Percentiles rank a stretch among this genome's conserved stretches.
Conservation (phyloP, 2,329 filamentous ascomycete species). For the Colletotrichum coccodes region DNA sequence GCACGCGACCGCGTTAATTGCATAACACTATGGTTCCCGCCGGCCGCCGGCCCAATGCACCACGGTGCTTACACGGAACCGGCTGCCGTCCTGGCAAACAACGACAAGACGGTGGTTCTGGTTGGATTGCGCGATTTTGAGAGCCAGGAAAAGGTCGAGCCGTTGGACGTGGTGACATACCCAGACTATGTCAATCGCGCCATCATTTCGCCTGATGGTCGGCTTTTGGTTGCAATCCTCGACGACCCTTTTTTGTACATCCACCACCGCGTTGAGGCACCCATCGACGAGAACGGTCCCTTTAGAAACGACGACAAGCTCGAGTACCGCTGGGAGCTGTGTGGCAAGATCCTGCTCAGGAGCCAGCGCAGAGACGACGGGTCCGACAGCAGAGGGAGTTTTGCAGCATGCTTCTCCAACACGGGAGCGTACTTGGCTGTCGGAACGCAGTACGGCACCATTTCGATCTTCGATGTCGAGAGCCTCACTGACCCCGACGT, state of each 20-base stretch:
- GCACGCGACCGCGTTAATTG: slow-evolving; percentile 73
- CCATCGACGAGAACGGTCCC: slow-evolving; percentile 39
- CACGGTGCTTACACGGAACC: slow-evolving; percentile 57
- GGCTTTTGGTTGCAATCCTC: slow-evolving; percentile 82
- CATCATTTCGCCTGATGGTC: slow-evolving; percentile 90
- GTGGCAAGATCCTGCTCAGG: slow-evolving; percentile 65
- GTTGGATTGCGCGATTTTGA: slow-evolving; percentile 76
- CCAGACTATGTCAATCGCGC: slow-evolving; percentile 93
- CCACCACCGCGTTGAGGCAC: slow-evolving; percentile 66
- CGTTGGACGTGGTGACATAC: slow-evolving; percentile 77
- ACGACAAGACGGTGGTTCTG: slow-evolving; percentile 89
- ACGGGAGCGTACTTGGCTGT: slow-evolving; percentile 78
- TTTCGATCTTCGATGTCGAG: slow-evolving; percentile 76
- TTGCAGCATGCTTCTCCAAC: slow-evolving; percentile 81
- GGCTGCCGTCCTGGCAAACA: slow-evolving; percentile 85
- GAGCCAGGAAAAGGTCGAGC: slow-evolving; percentile 55
- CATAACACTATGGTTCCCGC: slow-evolving; percentile 71
- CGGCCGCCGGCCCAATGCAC: slow-evolving; percentile 42
- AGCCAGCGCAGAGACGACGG: slow-evolving; percentile 65
- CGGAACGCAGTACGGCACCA: slow-evolving; percentile 82
- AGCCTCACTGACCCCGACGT: slow-evolving; percentile 53
- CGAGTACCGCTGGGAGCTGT: slow-evolving; percentile 61
- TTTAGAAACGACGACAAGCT: slow-evolving; percentile 37
- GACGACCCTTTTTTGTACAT: slow-evolving; percentile 90
- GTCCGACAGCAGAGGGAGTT: slow-evolving; percentile 73